These are phyloP conservation scores for Aphanocladium album DNA, from an alignment of 2,329 filamentous ascomycete genomes.

Conservation along the genomic window DNA sequence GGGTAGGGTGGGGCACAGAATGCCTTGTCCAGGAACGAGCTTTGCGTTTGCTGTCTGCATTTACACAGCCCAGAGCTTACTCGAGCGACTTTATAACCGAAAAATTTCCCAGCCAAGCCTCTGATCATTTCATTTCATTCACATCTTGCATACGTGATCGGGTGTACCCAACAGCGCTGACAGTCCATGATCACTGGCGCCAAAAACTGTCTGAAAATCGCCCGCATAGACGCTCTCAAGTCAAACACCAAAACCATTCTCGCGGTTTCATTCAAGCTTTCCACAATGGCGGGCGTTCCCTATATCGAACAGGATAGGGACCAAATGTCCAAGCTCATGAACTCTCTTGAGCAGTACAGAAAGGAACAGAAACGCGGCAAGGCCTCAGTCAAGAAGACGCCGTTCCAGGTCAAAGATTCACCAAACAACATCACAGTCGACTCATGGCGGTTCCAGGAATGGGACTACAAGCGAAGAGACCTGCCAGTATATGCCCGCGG, in stretches of 20 bases:
- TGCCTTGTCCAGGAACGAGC: neutral
- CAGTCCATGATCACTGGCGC: neutral
- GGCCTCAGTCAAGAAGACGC: constrained; percentile 76
- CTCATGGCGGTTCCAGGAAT: constrained; percentile 91
- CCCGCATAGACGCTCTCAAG: neutral
- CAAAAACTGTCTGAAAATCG: neutral
- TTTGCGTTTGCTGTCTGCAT: neutral
- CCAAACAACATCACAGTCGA: constrained; percentile 64
- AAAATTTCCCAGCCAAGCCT: neutral
- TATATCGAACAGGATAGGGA: constrained; percentile 64
- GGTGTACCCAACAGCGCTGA: no score
- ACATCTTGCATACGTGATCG: no score
- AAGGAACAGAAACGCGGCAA: constrained; percentile 52
- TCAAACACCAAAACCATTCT: neutral
- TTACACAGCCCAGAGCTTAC: neutral
- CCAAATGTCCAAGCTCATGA: constrained; percentile 62
- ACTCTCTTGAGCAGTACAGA: constrained; percentile 52
- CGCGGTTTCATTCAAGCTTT: neutral
- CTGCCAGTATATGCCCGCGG: constrained; percentile 91
- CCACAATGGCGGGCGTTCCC: constrained; percentile 38
- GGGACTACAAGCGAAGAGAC: constrained; percentile 85
- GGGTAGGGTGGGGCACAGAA: constrained; percentile 4
- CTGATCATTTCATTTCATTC: neutral
- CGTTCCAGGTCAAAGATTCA: constrained; percentile 62
- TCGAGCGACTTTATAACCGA: neutral